phyloP scores from a whole-genome alignment of 2,329 filamentous ascomycete species.

The Aspergillus sp. region DNA sequence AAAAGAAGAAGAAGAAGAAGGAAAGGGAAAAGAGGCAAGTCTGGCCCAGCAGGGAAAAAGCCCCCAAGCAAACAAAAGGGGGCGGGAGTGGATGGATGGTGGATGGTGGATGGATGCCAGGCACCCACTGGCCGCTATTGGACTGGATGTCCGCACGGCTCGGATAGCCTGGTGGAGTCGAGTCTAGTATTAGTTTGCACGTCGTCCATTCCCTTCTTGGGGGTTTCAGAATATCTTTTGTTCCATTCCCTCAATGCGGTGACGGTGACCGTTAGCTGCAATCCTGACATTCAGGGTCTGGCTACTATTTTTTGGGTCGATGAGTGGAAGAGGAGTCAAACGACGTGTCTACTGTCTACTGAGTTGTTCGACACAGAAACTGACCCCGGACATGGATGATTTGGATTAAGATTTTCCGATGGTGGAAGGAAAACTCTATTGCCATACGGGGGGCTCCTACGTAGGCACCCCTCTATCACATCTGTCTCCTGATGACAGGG shows the following conservation, averaged over 20 bases:
- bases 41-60: constrained; percentile 5
- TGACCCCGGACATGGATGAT: neutral
- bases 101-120: neutral
- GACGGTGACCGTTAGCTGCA: neutral
- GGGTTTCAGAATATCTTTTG: neutral
- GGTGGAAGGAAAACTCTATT: neutral
- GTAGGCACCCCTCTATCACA: neutral
- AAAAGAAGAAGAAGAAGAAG: constrained; percentile 13
- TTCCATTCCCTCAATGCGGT: neutral
- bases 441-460: no score
- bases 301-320: neutral
- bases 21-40: neutral
- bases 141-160: constrained; percentile 18
- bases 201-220: neutral
- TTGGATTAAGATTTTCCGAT: neutral
- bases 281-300: constrained; percentile 1
- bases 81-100: neutral
- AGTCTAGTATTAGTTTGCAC: no score
- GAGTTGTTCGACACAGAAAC: no score
- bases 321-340: no score
- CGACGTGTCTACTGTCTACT: no score
- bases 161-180: constrained; percentile 7
- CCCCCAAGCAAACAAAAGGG: constrained; percentile 3
- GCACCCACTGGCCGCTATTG: constrained; percentile 3
- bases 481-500: no score